Evolutionary conservation across 2,329 filamentous ascomycete species (phyloP), one percentile per base, ranked within the genome.

Genomic region (Colletotrichum sp.): DNA sequence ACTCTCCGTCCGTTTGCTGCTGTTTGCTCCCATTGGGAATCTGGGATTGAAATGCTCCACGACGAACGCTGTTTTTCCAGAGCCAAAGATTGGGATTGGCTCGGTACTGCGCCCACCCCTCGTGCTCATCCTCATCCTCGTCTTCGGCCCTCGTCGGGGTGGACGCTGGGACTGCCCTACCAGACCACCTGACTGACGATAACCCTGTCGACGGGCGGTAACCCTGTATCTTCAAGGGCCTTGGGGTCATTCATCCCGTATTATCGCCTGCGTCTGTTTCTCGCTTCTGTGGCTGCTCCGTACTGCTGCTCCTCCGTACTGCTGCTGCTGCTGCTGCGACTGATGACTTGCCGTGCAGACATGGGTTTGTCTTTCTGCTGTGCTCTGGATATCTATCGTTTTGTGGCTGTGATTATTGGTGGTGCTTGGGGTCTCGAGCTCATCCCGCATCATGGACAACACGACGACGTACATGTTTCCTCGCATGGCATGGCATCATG

Each of bases 181-280:
- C 57, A 34, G 69, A 73, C 36, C 73, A 76, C 69, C 73, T 76
- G 69, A 76, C 73, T 62, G 52, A 36, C 63, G n/a, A 44, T 30
- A 63, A 66, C 73, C 70, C 69, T 72, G 73, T n/a, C 36, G 26
- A 63, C 21, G 57, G 36, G 62, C 24, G 57, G 68, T 32, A 52
- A 52, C 44, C 44, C 44, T 52, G 44, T 52, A 70, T 36, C n/a
- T n/a, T 66, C 18, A 39, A 59, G 52, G 28, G 36, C 21, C 52
- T 71, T 59, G 60, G 26, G 62, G 72, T 66, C 57, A 75, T 72
- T 34, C 62, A 39, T 72, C 49, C 60, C 52, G 72, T 60, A 55
- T 32, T 75, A 28, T 44, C 57, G 62, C 32, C 34, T 62, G 71
- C 30, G 55, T 30, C 66, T 57, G 57, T 26, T 70, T 15, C 55